These are phyloP conservation scores for Lactuca sativa DNA, from an alignment of 129 eudicot species.

Conservation along the genomic window DNA sequence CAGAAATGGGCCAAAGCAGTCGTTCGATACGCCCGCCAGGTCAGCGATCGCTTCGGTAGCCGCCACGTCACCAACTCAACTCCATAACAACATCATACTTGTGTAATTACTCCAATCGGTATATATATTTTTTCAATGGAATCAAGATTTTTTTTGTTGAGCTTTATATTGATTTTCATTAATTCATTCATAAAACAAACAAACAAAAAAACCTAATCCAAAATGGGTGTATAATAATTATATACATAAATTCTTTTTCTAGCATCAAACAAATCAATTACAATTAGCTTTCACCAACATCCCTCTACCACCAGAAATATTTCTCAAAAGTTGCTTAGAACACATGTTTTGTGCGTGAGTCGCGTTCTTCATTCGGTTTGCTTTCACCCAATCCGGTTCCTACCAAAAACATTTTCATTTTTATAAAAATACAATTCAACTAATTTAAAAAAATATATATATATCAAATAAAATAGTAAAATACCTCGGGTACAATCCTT, in stretches of 20 bases:
- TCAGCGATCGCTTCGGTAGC: constrained; percentile 47
- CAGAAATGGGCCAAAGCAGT: constrained; percentile 78
- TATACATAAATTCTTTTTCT: not conserved
- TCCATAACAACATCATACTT: not conserved
- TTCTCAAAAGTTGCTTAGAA: constrained; percentile 76
- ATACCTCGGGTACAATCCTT: constrained; percentile 84
- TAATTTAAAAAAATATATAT: no score
- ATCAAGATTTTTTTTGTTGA: constrained; percentile 21
- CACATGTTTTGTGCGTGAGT: constrained; percentile 78
- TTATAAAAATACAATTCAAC: not conserved
- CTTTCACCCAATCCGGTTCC: constrained; percentile 99
- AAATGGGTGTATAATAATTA: constrained; percentile 4
- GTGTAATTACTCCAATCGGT: not conserved
- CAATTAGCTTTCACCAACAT: constrained; percentile 8
- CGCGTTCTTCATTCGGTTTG: constrained; percentile 82
- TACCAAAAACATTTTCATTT: constrained; percentile 6
- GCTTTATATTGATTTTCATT: not conserved
- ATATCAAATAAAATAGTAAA: no score
- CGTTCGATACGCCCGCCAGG: constrained; percentile 68
- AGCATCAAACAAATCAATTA: not conserved
- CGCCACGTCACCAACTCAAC: constrained; percentile 44
- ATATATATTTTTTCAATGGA: not conserved
- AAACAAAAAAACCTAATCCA: no score
- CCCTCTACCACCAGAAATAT: constrained; percentile 57
- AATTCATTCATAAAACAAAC: constrained; percentile 6